These are phyloP conservation scores for Colletotrichum coccodes DNA, from an alignment of 2,329 filamentous ascomycete species.

Conservation along the genomic window DNA sequence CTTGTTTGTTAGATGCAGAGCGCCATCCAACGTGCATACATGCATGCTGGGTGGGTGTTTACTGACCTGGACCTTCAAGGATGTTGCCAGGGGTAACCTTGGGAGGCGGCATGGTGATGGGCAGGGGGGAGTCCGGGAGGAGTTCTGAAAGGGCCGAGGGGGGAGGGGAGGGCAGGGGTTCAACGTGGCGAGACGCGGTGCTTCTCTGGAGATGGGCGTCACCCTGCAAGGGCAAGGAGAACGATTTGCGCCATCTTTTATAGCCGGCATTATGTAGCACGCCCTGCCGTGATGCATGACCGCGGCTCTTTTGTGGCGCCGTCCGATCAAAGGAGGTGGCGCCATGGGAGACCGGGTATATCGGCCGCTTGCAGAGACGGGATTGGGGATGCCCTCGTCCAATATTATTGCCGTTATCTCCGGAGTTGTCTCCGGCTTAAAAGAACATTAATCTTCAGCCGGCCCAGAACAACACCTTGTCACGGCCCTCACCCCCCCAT, in stretches of 20 bases:
- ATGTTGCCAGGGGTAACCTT: too few species aligned
- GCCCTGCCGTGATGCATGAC: neutral
- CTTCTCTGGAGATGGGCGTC: neutral
- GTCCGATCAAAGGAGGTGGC: neutral
- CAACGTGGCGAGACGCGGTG: too few species aligned
- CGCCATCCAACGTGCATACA: too few species aligned
- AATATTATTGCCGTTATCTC: neutral
- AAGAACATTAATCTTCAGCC: constrained; percentile 3
- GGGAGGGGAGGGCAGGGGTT: too few species aligned
- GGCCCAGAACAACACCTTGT: neutral
- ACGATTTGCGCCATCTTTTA: neutral
- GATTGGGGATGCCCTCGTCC: neutral
- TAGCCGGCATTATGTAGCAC: neutral
- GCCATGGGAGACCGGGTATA: neutral
- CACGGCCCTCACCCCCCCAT: neutral
- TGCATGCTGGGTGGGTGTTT: too few species aligned
- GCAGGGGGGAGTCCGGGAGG: too few species aligned
- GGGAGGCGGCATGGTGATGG: too few species aligned
- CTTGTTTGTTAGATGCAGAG: too few species aligned
- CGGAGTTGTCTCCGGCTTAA: neutral
- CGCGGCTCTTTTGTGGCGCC: neutral
- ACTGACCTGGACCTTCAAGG: too few species aligned
- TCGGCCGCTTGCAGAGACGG: neutral
- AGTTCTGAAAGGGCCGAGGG: too few species aligned
- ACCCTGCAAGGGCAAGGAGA: neutral